Conservation (phyloP, 352 stramenopile genomes). For the Plasmopara halstedii region DNA sequence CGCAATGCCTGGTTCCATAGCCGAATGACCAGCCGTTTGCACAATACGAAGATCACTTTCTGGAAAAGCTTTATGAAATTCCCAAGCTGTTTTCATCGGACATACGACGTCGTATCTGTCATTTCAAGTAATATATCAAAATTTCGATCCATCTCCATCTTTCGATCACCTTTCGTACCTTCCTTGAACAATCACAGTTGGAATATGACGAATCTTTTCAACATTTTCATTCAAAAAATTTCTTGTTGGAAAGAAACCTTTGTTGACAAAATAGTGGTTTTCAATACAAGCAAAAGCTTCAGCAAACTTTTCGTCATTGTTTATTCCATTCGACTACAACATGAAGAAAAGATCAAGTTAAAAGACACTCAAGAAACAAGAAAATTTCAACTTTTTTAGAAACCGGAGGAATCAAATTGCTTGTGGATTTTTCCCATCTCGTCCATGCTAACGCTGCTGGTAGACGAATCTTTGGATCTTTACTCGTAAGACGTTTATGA, state of each 20-base stretch:
- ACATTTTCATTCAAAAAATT: constrained; percentile 86
- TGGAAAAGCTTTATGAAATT: constrained; percentile 76
- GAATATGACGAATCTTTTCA: constrained; percentile 89
- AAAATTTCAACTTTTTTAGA: background rate
- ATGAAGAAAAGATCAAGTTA: constrained; percentile 7
- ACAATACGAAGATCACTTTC: constrained; percentile 67
- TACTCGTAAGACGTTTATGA: constrained; percentile 80
- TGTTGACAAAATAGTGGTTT: constrained; percentile 90
- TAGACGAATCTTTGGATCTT: constrained; percentile 76
- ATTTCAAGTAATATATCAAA: background rate
- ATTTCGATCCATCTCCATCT: background rate
- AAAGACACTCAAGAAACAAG: background rate
- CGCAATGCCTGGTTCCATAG: constrained; percentile 65
- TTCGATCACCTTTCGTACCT: constrained; percentile 23
- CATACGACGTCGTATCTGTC: constrained; percentile 85
- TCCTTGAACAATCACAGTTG: constrained; percentile 88
- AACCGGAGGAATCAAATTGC: constrained; percentile 71
- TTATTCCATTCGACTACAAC: constrained; percentile 38
- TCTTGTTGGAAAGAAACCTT: constrained; percentile 84
- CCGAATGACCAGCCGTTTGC: constrained; percentile 66
- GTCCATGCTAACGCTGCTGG: constrained; percentile 86
- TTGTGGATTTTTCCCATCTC: constrained; percentile 87
- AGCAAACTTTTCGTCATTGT: constrained; percentile 72
- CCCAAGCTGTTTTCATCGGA: constrained; percentile 79
- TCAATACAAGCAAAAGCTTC: constrained; percentile 90